Evolutionary conservation across 2,329 filamentous ascomycete genomes (phyloP).

Genomic region (Aspergillus uvarum): DNA sequence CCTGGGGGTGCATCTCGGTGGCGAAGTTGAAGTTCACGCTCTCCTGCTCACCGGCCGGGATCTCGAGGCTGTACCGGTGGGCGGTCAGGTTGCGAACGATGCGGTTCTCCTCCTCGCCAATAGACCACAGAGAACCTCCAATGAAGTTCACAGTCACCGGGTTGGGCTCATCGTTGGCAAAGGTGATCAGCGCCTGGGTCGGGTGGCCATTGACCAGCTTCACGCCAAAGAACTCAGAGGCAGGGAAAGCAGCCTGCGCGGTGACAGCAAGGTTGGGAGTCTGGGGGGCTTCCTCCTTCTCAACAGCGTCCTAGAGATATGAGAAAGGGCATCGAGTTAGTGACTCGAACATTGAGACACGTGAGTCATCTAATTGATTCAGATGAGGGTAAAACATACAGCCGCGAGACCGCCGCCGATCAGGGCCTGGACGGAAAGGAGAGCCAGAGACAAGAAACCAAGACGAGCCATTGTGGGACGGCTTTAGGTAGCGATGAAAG

Average conservation of each 20-base stretch:
- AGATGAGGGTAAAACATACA: slow-evolving; percentile 47
- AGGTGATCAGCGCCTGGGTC: slow-evolving; percentile 76
- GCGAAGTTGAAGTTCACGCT: slow-evolving; percentile 79
- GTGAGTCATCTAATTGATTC: not conserved
- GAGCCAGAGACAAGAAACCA: slow-evolving; percentile 68
- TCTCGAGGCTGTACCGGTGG: slow-evolving; percentile 68
- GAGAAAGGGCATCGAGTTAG: slow-evolving; percentile 12
- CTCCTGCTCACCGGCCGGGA: slow-evolving; percentile 74
- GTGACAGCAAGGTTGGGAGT: slow-evolving; percentile 59
- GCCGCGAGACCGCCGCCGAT: slow-evolving; percentile 62
- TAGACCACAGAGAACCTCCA: slow-evolving; percentile 68
- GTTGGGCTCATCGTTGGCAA: slow-evolving; percentile 78
- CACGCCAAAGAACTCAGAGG: slow-evolving; percentile 82
- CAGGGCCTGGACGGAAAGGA: slow-evolving; percentile 68
- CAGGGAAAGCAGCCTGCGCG: slow-evolving; percentile 60
- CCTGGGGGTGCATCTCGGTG: slow-evolving; percentile 89
- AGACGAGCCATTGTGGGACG: slow-evolving; percentile 66
- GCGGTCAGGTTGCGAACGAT: slow-evolving; percentile 84
- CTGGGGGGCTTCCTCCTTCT: slow-evolving; percentile 65
- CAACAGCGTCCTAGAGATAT: slow-evolving; percentile 55
- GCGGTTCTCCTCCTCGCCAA: slow-evolving; percentile 55
- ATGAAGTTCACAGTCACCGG: slow-evolving; percentile 75
- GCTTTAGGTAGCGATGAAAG: slow-evolving; percentile 10
- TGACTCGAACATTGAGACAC: slow-evolving; percentile 24
- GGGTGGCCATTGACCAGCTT: slow-evolving; percentile 92